Base-by-base conservation (phyloP, 2,329 filamentous ascomycete genomes). In the Lasiodiplodia sp. region DNA sequence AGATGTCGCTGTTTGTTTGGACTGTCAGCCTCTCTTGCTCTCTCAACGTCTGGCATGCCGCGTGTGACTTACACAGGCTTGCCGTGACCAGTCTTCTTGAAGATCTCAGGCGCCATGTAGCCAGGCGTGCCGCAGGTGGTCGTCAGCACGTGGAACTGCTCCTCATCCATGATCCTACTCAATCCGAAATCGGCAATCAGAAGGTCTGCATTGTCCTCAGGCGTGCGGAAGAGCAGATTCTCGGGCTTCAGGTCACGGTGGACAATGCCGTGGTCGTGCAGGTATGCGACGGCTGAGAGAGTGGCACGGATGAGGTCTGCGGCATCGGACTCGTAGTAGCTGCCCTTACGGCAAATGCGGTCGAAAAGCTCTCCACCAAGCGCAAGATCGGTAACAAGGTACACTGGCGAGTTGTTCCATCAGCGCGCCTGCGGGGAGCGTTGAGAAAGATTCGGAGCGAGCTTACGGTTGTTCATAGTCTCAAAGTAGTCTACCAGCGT, bases 101-200 rank as follows among this genome's bases (percentile, higher is more conserved):
- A 99, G 76, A 99, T 99, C 80, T 99, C 96, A 25, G 96, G 96
- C 2, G 96, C 96, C 96, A 99, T 99, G 82, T 99, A 99, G 60
- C 96, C 96, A 3, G 96, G 96, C 1, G 96, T 99, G 69, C 96
- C 96, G 79, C 96, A 99, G 1, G 96, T 99, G 0, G 96, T 99
- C 12, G 96, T 99, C 71, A 99, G 84, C 37, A 98, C 95, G 78
- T 98, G 96, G 81, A 98, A 98, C 78, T 97, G 93, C 81, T 97
- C 94, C 82, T 98, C 96, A 77, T 99, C 96, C 95, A 99, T 98
- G 82, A 99, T 97, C 69, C 96, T 89, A 31, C 92, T 96, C 62
- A 99, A 85, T 11, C 96, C 96, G 80, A 99, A 99, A 79, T 99
- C 96, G 71, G 96, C 96, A 78, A 99, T 99, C 69, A 99, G 85